A percentile compares a stretch with the other conserved stretches of the same genome.
Evolutionary conservation across 495 filamentous ascomycete genomes (phyloP).

Genomic region (Hypoxylon subgilvum): DNA sequence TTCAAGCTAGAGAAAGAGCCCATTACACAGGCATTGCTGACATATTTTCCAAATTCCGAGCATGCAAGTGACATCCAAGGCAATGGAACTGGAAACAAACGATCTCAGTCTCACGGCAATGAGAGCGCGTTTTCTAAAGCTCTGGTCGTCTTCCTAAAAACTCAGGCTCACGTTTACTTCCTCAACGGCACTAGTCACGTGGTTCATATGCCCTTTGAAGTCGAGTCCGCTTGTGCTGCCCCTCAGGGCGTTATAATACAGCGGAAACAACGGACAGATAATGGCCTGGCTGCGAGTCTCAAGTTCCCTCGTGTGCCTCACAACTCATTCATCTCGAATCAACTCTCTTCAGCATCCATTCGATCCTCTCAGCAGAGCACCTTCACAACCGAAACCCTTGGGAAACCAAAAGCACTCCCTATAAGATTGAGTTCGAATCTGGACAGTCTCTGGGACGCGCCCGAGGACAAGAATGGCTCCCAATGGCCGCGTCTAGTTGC

Average conservation of each 20-base stretch:
- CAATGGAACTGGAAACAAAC: conserved; percentile 6
- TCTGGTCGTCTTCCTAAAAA: conserved; percentile 88
- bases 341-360: conserved; percentile 55
- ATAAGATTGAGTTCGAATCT: conserved; percentile 51
- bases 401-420: conserved; percentile 56
- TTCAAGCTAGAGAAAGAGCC: conserved; percentile 86
- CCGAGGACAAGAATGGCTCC: conserved; percentile 54
- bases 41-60: conserved; percentile 71
- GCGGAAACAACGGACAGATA: conserved; percentile 62
- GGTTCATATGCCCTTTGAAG: conserved; percentile 91
- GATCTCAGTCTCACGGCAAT: conserved; percentile 13
- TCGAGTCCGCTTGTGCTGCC: conserved; percentile 83
- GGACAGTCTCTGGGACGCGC: conserved; percentile 57
- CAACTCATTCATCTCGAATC: conserved; percentile 79
- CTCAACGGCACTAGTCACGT: conserved; percentile 87
- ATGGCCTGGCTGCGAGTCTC: conserved; percentile 48
- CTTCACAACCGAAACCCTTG: conserved; percentile 59
- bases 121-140: conserved; percentile 62
- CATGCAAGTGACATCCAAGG: conserved; percentile 38
- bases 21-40: conserved; percentile 81
- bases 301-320: conserved; percentile 67
- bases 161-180: conserved; percentile 91
- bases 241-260: conserved; percentile 84
- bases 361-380: conserved; percentile 55
- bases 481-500: conserved; percentile 81